A percentile compares a stretch with the other conserved stretches of the same genome.
phyloP scores from a whole-genome alignment of 179 eudicot species.

The Silene coronaria region DNA sequence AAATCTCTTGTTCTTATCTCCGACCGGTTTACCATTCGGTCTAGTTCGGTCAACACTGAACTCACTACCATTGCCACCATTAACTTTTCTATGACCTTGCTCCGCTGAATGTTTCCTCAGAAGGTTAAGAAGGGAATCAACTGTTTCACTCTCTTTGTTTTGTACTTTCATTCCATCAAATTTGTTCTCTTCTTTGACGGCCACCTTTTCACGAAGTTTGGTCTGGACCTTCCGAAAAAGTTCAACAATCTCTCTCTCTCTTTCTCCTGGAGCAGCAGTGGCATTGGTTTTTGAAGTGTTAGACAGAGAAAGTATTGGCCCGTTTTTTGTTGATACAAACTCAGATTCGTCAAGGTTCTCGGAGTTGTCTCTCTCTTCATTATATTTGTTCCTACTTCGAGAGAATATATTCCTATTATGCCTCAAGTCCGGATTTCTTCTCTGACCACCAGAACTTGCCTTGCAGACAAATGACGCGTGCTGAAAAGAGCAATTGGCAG shows the following conservation, averaged over 20 bases:
- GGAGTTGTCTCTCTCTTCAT: constrained; percentile 58
- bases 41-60: constrained; percentile 42
- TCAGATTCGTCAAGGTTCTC: constrained; percentile 72
- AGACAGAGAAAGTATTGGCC: constrained; percentile 51
- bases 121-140: constrained; percentile 75
- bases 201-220: constrained; percentile 67
- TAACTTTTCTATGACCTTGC: constrained; percentile 50
- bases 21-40: constrained; percentile 30
- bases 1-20: constrained; percentile 35
- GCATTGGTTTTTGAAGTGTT: constrained; percentile 47
- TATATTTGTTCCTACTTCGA: constrained; percentile 49
- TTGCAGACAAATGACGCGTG: constrained; percentile 43
- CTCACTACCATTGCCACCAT: constrained; percentile 35
- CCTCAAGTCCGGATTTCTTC: constrained; percentile 70
- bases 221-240: constrained; percentile 74
- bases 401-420: constrained; percentile 63
- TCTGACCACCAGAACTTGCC: constrained; percentile 53
- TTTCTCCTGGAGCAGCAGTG: constrained; percentile 66
- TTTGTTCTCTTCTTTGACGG: constrained; percentile 67
- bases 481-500: constrained; percentile 35
- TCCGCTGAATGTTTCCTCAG: constrained; percentile 73
- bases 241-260: constrained; percentile 78
- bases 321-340: constrained; percentile 59
- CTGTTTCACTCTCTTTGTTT: constrained; percentile 67
- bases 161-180: constrained; percentile 42